Evolutionary conservation across 2,329 filamentous ascomycete species (phyloP), one percentile per base, ranked within the genome.

Genomic region (Akanthomyces dipterigenus): DNA sequence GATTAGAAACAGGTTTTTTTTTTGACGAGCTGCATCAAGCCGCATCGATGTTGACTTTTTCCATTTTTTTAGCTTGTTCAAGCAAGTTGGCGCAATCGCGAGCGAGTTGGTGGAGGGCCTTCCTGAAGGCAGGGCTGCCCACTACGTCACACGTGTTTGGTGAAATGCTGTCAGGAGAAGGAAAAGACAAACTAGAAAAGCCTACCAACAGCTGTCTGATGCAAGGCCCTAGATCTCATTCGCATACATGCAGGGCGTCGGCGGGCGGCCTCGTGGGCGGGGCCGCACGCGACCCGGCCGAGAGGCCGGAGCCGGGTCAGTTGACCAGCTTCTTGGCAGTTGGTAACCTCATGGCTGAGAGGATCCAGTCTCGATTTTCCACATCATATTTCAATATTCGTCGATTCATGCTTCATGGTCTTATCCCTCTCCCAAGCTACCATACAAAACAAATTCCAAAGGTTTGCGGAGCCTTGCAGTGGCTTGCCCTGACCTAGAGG

Each of bases 251-350:
- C 34, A 22, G 45, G 56, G 56, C 56, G 46, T 31, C 4, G 43
- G 34, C 26, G 46, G n/a, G 46, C 46, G 57, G 46, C 57, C 57
- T 46, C 57, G 57, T 54, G 49, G 31, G 20, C 28, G 57, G 38
- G 40, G 42, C 58, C 50, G 42, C 58, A 61, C 31, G 58, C 58
- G 58, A 61, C 58, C 50, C 50, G 50, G 50, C 50, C 50, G 50
- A 48, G 43, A 55, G 34, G 11, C 50, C 24, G 31, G 42, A 42
- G 22, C 34, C 40, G 16, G 42, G 58, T 61, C 58, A 61, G 14
- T 61, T 61, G 58, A 61, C 58, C 49, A 55, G 14, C 8, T 5
- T 22, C 20, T 20, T 20, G 26, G 26, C 14, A 16, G 12, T 48
- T 7, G 7, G 49, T 54, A 40, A 55, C 58, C 49, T 60, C 49